phyloP scores from a whole-genome alignment of 2,329 filamentous ascomycete species.

The Aspergillus sp. region DNA sequence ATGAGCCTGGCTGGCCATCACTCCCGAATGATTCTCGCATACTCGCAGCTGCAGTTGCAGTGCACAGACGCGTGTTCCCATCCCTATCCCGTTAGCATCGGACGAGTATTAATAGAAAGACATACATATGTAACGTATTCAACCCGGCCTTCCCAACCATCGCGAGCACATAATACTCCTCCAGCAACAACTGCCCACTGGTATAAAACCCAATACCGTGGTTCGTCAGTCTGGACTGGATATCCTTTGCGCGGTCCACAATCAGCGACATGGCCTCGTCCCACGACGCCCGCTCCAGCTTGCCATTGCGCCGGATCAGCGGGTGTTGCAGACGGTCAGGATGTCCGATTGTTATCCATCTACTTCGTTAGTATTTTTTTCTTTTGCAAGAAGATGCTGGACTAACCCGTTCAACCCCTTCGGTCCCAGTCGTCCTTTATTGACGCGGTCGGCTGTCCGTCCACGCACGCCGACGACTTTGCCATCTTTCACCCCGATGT shows the following conservation, averaged over 20 bases:
- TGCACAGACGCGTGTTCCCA: slow-evolving; percentile 42
- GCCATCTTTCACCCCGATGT: slow-evolving; percentile 37
- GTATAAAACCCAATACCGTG: slow-evolving; percentile 44
- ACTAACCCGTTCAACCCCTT: slow-evolving; percentile 36
- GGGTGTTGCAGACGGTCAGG: slow-evolving; percentile 34
- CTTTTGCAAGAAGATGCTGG: background rate
- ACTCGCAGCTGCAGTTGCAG: slow-evolving; percentile 39
- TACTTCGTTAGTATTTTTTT: slow-evolving; percentile 1
- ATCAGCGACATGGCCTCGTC: slow-evolving; percentile 41
- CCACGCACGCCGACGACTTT: slow-evolving; percentile 40
- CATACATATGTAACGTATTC: slow-evolving; percentile 39
- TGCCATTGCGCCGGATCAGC: slow-evolving; percentile 34
- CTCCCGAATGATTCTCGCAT: slow-evolving; percentile 41
- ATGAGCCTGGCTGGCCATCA: slow-evolving; percentile 40
- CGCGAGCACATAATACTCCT: slow-evolving; percentile 42
- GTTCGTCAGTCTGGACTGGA: slow-evolving; percentile 31
- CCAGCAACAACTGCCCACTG: slow-evolving; percentile 39
- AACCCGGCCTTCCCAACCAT: slow-evolving; percentile 40
- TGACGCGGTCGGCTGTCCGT: slow-evolving; percentile 32
- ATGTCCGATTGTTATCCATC: slow-evolving; percentile 29
- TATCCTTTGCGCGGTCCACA: slow-evolving; percentile 30
- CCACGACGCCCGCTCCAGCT: slow-evolving; percentile 36
- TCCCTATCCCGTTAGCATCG: slow-evolving; percentile 26
- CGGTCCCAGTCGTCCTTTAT: slow-evolving; percentile 36
- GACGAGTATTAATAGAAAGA: background rate